These are phyloP conservation scores for Cryptosporidium ubiquitum DNA, from an alignment of 169 alveolate genomes.

Conservation along the genomic window DNA sequence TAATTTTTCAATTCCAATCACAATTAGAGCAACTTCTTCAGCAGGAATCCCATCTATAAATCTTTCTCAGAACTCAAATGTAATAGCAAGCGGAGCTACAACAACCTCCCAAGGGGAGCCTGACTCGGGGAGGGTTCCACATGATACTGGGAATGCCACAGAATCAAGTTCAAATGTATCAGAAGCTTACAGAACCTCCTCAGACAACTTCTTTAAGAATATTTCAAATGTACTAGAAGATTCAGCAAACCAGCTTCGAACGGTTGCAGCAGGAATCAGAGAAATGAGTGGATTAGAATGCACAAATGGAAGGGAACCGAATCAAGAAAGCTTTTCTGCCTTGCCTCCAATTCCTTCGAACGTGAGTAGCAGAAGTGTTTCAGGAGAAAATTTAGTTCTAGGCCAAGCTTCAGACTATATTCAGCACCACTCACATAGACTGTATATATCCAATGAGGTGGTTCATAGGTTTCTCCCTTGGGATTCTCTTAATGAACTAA, in stretches of 20 bases:
- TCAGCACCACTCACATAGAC: constrained; percentile 69
- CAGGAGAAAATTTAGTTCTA: background rate
- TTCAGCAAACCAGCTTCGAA: constrained; percentile 43
- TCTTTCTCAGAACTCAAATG: background rate
- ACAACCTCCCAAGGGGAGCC: background rate
- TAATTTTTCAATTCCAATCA: constrained; percentile 57
- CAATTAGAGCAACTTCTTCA: constrained; percentile 59
- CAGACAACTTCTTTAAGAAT: constrained; percentile 27
- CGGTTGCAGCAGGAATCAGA: constrained; percentile 35
- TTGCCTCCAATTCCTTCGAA: constrained; percentile 55
- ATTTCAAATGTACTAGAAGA: constrained; percentile 55
- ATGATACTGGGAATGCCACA: background rate
- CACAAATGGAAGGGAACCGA: background rate
- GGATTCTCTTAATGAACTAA: constrained; percentile 58
- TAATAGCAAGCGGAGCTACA: background rate
- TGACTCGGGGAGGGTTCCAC: background rate
- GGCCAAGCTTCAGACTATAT: constrained; percentile 18
- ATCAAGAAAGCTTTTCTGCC: background rate
- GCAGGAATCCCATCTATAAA: constrained; percentile 26
- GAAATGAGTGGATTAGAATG: constrained; percentile 46
- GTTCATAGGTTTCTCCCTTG: constrained; percentile 69
- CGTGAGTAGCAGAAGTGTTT: constrained; percentile 22
- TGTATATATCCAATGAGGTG: constrained; percentile 58
- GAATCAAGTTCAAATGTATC: background rate
- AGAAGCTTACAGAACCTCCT: constrained; percentile 24